These are phyloP conservation scores for Bonia amplexicaulis DNA, from an alignment of 176 grass and related monocot genomes.

Conservation along the genomic window DNA sequence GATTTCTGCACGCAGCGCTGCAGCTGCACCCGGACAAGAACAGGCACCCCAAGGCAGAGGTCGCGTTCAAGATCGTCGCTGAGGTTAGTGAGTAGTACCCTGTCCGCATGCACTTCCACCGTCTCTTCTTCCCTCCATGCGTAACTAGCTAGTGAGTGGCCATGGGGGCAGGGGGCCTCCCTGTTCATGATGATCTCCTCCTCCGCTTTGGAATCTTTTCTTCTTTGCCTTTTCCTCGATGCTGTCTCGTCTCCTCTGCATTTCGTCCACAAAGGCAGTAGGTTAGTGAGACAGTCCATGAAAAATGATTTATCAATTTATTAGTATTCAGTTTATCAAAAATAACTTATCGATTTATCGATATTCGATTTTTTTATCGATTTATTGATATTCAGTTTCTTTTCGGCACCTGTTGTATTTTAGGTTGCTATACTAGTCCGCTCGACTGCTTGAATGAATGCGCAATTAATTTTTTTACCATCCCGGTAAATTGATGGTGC, in stretches of 20 bases:
- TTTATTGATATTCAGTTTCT: too few species aligned
- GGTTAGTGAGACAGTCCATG: not conserved
- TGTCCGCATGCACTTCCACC: not conserved
- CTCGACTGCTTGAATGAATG: not conserved
- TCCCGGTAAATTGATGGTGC: not conserved
- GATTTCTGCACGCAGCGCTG: conserved; percentile 40
- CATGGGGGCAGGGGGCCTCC: too few species aligned
- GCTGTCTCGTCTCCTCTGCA: too few species aligned
- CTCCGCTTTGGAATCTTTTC: not conserved
- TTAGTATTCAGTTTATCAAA: too few species aligned
- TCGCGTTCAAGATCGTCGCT: conserved; percentile 89
- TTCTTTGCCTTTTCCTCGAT: not conserved
- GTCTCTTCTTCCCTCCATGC: not conserved
- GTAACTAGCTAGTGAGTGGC: not conserved
- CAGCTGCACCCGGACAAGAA: conserved; percentile 98
- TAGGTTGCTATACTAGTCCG: too few species aligned
- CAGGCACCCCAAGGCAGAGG: conserved; percentile 78
- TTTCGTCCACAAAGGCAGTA: too few species aligned
- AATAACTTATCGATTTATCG: too few species aligned
- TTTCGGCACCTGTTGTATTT: too few species aligned
- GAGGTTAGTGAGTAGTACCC: conserved; percentile 37
- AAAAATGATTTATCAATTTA: too few species aligned
- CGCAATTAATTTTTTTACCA: too few species aligned
- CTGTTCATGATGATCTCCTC: not conserved
- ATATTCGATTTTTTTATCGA: too few species aligned